These are phyloP conservation scores for Pythium brachiatum DNA, from an alignment of 352 stramenopile species.

Conservation along the genomic window DNA sequence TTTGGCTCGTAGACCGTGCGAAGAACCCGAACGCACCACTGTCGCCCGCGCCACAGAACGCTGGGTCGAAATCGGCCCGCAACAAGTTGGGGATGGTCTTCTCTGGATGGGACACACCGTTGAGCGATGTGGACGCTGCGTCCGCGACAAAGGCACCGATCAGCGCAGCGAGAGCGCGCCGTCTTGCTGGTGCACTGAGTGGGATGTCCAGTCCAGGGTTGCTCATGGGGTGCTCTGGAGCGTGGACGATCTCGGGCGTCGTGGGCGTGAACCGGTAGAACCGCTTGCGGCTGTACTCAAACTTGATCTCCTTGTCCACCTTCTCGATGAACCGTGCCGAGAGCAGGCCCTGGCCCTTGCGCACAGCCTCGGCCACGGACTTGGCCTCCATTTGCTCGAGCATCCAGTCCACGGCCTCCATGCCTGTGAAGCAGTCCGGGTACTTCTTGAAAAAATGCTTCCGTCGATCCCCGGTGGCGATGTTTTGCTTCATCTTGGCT, in stretches of 20 bases:
- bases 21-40: conserved; percentile 33
- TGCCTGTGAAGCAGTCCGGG: conserved; percentile 77
- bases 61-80: conserved; percentile 69
- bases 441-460: conserved; percentile 83
- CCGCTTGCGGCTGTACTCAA: conserved; percentile 79
- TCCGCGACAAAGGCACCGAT: conserved; percentile 79
- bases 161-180: conserved; percentile 58
- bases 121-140: conserved; percentile 72
- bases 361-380: conserved; percentile 73
- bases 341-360: conserved; percentile 71
- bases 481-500: conserved; percentile 78
- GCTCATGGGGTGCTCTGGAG: conserved; percentile 37
- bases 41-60: conserved; percentile 71
- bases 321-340: conserved; percentile 74
- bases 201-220: conserved; percentile 64
- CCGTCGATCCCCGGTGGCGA: conserved; percentile 65
- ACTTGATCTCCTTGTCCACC: conserved; percentile 81
- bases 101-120: conserved; percentile 70
- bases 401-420: conserved; percentile 87
- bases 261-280: conserved; percentile 81
- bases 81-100: conserved; percentile 80
- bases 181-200: conserved; percentile 52
- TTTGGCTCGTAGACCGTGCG: conserved; percentile 31
- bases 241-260: conserved; percentile 70
- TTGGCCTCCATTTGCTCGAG: conserved; percentile 84